phyloP scores from a whole-genome alignment of 371 early-diverging fungal species.

The Mucor racemosus region DNA sequence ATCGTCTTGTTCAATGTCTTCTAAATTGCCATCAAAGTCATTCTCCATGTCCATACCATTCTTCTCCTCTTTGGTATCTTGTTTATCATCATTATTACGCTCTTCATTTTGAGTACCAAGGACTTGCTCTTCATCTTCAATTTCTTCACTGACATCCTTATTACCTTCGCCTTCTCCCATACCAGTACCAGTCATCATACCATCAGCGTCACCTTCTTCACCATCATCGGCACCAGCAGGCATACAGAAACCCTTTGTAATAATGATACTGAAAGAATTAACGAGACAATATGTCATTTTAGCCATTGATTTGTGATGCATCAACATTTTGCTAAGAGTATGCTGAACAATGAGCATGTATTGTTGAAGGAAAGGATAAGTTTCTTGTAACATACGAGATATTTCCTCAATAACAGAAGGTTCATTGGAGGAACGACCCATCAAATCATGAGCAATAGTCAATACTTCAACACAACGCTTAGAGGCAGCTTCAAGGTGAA shows the following conservation, averaged over 20 bases:
- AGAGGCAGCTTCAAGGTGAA: conserved; percentile 46
- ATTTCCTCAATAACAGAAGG: conserved; percentile 19
- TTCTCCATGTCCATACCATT: conserved; percentile 96
- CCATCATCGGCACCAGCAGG: conserved; percentile 72
- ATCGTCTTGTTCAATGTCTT: conserved; percentile 83
- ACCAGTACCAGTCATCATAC: conserved; percentile 83
- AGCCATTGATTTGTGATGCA: conserved; percentile 73
- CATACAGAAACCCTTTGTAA: conserved; percentile 86
- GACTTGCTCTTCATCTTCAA: conserved; percentile 96
- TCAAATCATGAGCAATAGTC: conserved; percentile 29
- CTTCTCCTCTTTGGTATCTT: conserved; percentile 81
- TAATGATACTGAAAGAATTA: conserved; percentile 74
- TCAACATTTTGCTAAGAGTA: conserved; percentile 61
- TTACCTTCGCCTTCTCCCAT: conserved; percentile 95
- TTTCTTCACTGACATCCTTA: conserved; percentile 95
- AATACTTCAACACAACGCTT: conserved; percentile 44
- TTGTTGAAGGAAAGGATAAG: conserved; percentile 71
- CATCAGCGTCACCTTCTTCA: conserved; percentile 67
- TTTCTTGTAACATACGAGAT: conserved; percentile 46
- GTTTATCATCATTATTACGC: conserved; percentile 60
- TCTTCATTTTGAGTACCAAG: conserved; percentile 85
- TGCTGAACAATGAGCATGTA: conserved; percentile 67
- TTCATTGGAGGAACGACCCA: not conserved
- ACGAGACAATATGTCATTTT: conserved; percentile 70
- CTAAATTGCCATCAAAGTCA: conserved; percentile 93